These are phyloP conservation scores for Cryptococcus amylolentus DNA, from an alignment of 1,284 basidiomycete genomes.

Conservation along the genomic window DNA sequence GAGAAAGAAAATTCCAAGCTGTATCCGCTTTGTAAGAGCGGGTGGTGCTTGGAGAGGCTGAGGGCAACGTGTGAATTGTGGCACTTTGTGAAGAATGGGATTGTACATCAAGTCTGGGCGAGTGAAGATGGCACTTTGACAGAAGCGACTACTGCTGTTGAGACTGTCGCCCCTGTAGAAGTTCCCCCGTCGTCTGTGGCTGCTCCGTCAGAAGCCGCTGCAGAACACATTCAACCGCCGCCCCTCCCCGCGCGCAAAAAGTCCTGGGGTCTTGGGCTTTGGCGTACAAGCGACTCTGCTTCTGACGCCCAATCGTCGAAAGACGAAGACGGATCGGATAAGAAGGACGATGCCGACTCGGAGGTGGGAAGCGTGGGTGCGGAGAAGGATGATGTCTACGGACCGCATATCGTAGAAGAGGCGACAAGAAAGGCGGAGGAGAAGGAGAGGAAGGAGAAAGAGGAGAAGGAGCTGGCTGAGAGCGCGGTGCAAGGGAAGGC, in stretches of 20 bases:
- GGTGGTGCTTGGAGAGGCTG: slow-evolving; percentile 56
- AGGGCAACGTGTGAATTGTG: slow-evolving; percentile 86
- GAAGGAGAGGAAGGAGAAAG: slow-evolving; percentile 10
- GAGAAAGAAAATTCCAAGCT: slow-evolving; percentile 31
- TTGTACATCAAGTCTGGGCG: slow-evolving; percentile 81
- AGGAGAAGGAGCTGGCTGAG: slow-evolving; percentile 29
- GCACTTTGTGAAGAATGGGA: slow-evolving; percentile 76
- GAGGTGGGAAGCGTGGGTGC: slow-evolving; percentile 13
- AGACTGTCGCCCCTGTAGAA: neutral
- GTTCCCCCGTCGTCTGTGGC: neutral
- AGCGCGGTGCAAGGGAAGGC: slow-evolving; percentile 12
- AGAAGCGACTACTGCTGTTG: slow-evolving; percentile 12
- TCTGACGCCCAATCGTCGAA: neutral
- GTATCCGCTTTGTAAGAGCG: slow-evolving; percentile 71
- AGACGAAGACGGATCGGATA: slow-evolving; percentile 8
- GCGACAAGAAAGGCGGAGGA: slow-evolving; percentile 12
- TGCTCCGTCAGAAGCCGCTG: neutral
- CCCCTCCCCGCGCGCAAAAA: slow-evolving; percentile 25
- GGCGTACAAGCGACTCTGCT: slow-evolving; percentile 15
- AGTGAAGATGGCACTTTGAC: slow-evolving; percentile 58
- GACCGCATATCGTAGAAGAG: neutral
- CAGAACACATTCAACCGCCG: slow-evolving; percentile 3
- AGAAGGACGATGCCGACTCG: neutral
- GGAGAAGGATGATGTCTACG: slow-evolving; percentile 6
- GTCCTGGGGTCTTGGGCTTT: slow-evolving; percentile 44